phyloP scores from a whole-genome alignment of 345 rosid genomes.

The Hypericum perforatum region DNA sequence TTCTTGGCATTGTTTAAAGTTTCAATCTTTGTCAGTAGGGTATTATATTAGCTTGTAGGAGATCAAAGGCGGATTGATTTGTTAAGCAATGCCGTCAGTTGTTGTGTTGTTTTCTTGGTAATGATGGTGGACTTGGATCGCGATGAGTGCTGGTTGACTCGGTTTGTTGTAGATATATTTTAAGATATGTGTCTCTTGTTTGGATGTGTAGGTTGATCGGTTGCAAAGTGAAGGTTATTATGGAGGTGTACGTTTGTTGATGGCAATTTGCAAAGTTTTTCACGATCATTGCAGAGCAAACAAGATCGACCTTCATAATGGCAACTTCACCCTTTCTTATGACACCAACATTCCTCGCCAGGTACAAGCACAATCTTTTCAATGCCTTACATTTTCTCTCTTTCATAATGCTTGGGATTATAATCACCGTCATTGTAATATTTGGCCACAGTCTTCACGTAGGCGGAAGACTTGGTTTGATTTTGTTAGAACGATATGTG shows the following conservation, averaged over 20 bases:
- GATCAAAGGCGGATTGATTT: no score
- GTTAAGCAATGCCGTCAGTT: no score
- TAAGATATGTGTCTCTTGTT: background rate
- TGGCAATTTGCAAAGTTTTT: conserved; percentile 82
- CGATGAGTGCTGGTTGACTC: no score
- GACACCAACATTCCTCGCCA: conserved; percentile 95
- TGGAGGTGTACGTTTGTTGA: conserved; percentile 84
- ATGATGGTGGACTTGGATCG: no score
- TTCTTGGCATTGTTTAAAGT: background rate
- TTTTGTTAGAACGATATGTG: background rate
- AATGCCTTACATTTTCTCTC: background rate
- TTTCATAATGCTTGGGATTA: background rate
- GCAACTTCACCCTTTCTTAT: conserved; percentile 63
- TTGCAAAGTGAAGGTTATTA: conserved; percentile 82
- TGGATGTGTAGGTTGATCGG: conserved; percentile 39
- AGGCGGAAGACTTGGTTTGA: no score
- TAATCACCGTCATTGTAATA: no score
- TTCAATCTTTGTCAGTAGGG: no score
- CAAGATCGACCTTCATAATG: conserved; percentile 34
- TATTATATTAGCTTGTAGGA: no score
- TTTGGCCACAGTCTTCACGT: no score
- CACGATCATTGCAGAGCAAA: conserved; percentile 44
- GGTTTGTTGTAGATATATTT: background rate
- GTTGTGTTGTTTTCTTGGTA: no score
- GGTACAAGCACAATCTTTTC: conserved; percentile 23